phyloP scores from a whole-genome alignment of 225 moss, liverwort and hornwort species.

The Bryoerythrophyllum caledonicum region DNA sequence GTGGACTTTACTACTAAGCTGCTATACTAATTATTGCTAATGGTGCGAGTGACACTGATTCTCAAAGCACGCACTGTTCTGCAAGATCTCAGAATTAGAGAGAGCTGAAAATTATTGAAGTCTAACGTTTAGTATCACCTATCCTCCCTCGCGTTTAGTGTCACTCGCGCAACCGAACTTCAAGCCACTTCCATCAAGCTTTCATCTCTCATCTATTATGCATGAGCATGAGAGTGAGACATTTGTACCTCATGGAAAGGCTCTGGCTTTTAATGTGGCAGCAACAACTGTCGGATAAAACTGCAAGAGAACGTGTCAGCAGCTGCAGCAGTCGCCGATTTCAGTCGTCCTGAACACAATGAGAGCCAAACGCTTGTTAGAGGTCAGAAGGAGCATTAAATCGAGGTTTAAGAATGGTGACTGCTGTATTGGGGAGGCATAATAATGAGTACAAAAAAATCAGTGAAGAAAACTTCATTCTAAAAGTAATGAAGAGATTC shows the following conservation, averaged over 20 bases:
- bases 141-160: no score
- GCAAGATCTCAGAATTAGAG: no score
- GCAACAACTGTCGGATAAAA: slow-evolving; percentile 36
- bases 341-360: background rate
- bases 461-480: slow-evolving; percentile 19
- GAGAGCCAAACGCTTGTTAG: background rate
- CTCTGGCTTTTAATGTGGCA: background rate
- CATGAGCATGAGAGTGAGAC: background rate
- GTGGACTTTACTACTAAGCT: no score
- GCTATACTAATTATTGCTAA: no score
- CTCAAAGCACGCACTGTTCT: no score
- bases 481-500: slow-evolving; percentile 11
- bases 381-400: background rate
- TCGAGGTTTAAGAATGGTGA: slow-evolving; percentile 4
- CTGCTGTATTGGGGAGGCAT: slow-evolving; percentile 18
- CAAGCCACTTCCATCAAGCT: no score
- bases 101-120: no score
- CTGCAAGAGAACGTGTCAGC: background rate
- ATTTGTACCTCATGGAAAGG: background rate
- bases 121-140: no score
- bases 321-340: background rate
- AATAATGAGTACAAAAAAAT: slow-evolving; percentile 30
- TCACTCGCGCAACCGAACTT: no score
- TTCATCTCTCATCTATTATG: background rate
- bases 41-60: no score